phyloP scores from a whole-genome alignment of 192 early-diverging fungal species.

The Cladochytrium replicatum region DNA sequence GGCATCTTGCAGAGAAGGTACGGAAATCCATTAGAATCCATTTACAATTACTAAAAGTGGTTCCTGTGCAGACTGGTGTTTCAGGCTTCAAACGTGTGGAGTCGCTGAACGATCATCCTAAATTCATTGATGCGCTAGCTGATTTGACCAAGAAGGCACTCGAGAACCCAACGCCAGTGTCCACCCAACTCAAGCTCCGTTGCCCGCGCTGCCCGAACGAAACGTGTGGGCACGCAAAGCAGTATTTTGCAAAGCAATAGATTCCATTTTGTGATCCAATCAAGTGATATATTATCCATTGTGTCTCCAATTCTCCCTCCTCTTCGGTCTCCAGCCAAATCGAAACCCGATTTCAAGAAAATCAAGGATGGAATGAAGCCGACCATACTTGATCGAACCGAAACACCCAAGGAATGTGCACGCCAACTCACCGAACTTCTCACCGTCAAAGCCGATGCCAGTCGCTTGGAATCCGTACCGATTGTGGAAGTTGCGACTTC shows the following conservation, averaged over 20 bases:
- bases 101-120: constrained; percentile 83
- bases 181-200: constrained; percentile 50
- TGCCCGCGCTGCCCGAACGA: constrained; percentile 68
- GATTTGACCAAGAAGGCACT: constrained; percentile 78
- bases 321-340: too few species aligned
- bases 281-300: too few species aligned
- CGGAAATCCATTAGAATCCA: not conserved
- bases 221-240: constrained; percentile 49
- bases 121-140: constrained; percentile 85
- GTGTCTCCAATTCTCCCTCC: too few species aligned
- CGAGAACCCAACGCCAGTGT: constrained; percentile 25
- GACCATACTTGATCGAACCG: too few species aligned
- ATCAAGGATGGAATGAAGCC: too few species aligned
- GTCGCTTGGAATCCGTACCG: too few species aligned
- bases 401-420: too few species aligned
- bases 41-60: not conserved
- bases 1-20: constrained; percentile 70
- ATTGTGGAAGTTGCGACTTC: too few species aligned
- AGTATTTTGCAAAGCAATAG: constrained; percentile 45
- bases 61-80: constrained; percentile 55
- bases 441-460: too few species aligned
- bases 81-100: constrained; percentile 77
- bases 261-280: not conserved
- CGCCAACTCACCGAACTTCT: too few species aligned
- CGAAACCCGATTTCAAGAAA: too few species aligned